Percentiles rank a stretch among this genome's conserved stretches.
phyloP scores from a whole-genome alignment of 257 asterid species.

The Galeopsis tetrahit region DNA sequence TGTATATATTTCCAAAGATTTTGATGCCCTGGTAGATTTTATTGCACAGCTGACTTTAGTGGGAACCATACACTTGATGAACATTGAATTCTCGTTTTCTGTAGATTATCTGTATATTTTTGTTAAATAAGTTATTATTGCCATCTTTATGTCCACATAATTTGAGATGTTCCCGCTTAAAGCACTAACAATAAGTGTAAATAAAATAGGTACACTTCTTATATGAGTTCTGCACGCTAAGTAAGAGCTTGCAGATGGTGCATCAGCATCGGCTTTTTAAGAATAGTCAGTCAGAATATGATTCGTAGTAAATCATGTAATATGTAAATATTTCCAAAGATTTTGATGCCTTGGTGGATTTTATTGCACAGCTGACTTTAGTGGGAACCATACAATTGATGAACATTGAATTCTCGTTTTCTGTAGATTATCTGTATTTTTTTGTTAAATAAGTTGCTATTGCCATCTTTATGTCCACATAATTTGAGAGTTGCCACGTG shows the following conservation, averaged over 20 bases:
- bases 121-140: background rate
- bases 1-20: background rate
- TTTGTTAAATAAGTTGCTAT: background rate
- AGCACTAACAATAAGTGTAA: background rate
- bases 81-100: constrained; percentile 1
- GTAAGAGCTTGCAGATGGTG: constrained; percentile 94
- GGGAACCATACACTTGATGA: background rate
- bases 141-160: constrained; percentile 22
- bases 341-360: background rate
- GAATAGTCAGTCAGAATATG: constrained; percentile 24
- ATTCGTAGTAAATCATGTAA: background rate
- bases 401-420: constrained; percentile 9
- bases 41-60: background rate
- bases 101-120: background rate
- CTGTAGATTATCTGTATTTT: background rate
- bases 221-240: constrained; percentile 88
- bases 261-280: constrained; percentile 89
- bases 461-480: constrained; percentile 21
- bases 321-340: background rate
- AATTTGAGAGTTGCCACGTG: constrained; percentile 7
- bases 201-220: constrained; percentile 71
- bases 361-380: background rate
- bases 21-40: background rate
- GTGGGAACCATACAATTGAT: background rate
- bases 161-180: constrained; percentile 16